Base-by-base conservation (phyloP, 2,329 filamentous ascomycete species). In the Geoglossum cookeanum region DNA sequence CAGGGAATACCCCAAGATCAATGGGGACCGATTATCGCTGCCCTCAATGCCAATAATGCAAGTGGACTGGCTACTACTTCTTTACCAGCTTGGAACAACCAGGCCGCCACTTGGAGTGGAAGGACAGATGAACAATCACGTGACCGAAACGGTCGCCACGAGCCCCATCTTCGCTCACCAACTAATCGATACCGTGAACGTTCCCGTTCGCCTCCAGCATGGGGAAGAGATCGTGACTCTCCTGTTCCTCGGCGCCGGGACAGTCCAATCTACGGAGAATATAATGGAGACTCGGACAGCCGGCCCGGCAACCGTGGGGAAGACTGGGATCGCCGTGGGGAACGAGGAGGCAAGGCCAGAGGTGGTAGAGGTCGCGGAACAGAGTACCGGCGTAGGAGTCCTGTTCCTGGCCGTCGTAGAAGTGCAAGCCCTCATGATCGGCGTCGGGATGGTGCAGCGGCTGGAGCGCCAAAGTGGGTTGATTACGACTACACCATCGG, bases 381-480 rank as follows among this genome's bases (percentile, higher is more conserved):
- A 62, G 74, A 89, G 44, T 96, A 94, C 71, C 86, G 91, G 62
- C 89, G 96, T 68, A 87, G 92, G 66, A 94, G 86, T 65, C 89
- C 90, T 65, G 88, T 89, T 51, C 76, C 80, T 57, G 79, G 80
- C 58, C 82, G 84, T 61, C 80, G 81, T 59, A 78, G 78, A 62
- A 83, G 84, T 65, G 76, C 81, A 58, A 78, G 75, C 60, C 67
- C 72, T 59, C 71, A 71, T 61, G 63, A 63, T 54, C 68, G 64
- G 51, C 67, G 67, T 47, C 63, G 68, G 68, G 70, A 61, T 70
- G 72, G 55, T 64, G 64, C 30, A 62, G 64, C 49, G 29, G 27
- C 53, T 42, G 53, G 42, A 42, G 55, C 27, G 22, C 76, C 78
- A 4, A 95, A 94, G 71, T 87, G 82, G 76, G 75, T 96, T 59